Evolutionary conservation across 768 basidiomycete genomes (phyloP), one percentile per base, ranked within the genome.

Genomic region (Boletus pseudo-olivaceus): DNA sequence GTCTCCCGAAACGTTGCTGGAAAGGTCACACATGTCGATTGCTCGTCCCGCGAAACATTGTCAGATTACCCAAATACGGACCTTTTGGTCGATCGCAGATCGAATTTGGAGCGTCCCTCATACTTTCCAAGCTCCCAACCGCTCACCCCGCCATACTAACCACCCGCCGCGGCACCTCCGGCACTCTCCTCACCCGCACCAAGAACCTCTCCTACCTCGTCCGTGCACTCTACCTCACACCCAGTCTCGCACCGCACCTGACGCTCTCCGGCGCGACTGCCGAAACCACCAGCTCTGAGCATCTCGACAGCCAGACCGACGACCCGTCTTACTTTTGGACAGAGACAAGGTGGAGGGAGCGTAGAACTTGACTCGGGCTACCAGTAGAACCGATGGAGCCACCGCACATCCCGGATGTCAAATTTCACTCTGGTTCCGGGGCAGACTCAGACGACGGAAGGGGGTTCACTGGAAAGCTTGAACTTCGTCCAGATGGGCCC

Each of bases 1-100:
- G 90, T 93, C 17, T 93, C 90, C 73, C n/a, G n/a, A n/a, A 93
- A 92, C 59, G 72, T 79, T 9, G 88, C 74, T 9, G 90, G 90
- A 42, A 90, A 90, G 78, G 89, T 88, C 51, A 44, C 51, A 44
- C 67, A 41, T 19, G 20, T 30, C 20, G n/a, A n/a, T 35, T 3
- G 12, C 23, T 32, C 19, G 11, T 17, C 34, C 17, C 14, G 4
- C 5, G 11, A 35, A 1, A 23, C 7, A 5, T 39, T 7, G 10
- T 26, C 14, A 29, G 35, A 32, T 51, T 17, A 29, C 35, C 51
- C 42, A 53, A 45, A 14, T 9, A 10, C 4, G 10, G 23, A 20
- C 1, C 15, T 10, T 26, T 20, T 10, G 27, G 10, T 47, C 26
- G 14, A 23, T 46, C 48, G 41, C 60, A 92, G 89, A 89, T 85